Evolutionary conservation across 2,329 filamentous ascomycete species (phyloP), one percentile per base, ranked within the genome.

Genomic region (Penicillium oxalicum): DNA sequence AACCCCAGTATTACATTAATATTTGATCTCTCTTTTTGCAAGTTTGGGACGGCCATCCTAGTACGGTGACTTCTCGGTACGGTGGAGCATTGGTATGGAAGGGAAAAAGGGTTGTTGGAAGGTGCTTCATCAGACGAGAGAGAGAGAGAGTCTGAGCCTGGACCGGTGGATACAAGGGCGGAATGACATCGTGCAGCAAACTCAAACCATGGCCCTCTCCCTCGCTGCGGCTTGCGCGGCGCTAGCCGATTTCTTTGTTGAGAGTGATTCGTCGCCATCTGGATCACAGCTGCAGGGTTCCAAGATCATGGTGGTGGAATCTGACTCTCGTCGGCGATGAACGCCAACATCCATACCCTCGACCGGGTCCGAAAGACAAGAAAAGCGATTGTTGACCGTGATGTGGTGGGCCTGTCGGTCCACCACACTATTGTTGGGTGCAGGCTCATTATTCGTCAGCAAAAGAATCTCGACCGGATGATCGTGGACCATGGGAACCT

Each of bases 371-470:
- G 53, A 40, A 44, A 50, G 27, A 27, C 61, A 50, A 9, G 65
- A 63, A 38, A 70, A 70, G 1, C 61, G 63, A 49, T 70, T 70
- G 37, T 69, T 66, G 8, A 70, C 44, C 9, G 68, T 54, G 13
- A 66, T 53, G 9, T 64, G 66, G 40, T 62, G 63, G 9, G 56
- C 56, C 27, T 55, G 53, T 7, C 45, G 57, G 40, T 64, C 47
- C 0, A 61, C 58, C 1, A 60, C 57, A 28, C 65, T 66, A 42
- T 70, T 70, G 34, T 67, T 65, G 2, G 67, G 66, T 2, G 68
- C 37, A 0, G 63, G 64, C 33, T 69, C 63, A 36, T 67, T 68
- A 26, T 66, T 57, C 0, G 68, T 68, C 0, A 69, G 48, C 9
- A 67, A 56, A 11, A 61, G 41, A 7, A 70, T 53, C 37, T 68